Evolutionary conservation across 2,329 filamentous ascomycete species (phyloP).

Genomic region (Aspergillus oerlinghausenensis): DNA sequence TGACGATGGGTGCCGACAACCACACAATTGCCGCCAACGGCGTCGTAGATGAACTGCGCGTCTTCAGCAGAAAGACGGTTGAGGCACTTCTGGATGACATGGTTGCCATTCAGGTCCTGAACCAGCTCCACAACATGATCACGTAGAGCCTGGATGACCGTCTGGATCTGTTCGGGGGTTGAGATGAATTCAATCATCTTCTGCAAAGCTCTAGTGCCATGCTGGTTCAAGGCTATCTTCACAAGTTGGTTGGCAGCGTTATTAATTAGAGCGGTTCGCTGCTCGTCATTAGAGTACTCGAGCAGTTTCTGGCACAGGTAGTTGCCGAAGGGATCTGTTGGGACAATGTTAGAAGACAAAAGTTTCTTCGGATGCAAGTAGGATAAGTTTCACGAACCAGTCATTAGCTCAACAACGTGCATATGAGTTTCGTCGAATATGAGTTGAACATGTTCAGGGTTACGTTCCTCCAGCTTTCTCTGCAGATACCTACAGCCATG

Average conservation of each 20-base stretch:
- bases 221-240: slow-evolving; percentile 91
- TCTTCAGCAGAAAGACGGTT: slow-evolving; percentile 84
- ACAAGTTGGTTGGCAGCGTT: slow-evolving; percentile 86
- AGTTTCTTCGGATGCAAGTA: not conserved
- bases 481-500: slow-evolving; percentile 95
- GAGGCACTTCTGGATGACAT: slow-evolving; percentile 98
- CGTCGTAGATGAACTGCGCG: slow-evolving; percentile 94
- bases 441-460: slow-evolving; percentile 76
- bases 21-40: slow-evolving; percentile 80
- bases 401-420: slow-evolving; percentile 97
- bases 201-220: slow-evolving; percentile 91
- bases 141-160: slow-evolving; percentile 80
- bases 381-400: slow-evolving; percentile 44
- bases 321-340: slow-evolving; percentile 86
- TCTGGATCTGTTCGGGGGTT: slow-evolving; percentile 75
- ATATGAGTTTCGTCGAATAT: slow-evolving; percentile 92
- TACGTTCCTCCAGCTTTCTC: slow-evolving; percentile 91
- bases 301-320: slow-evolving; percentile 98
- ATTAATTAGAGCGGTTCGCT: slow-evolving; percentile 87
- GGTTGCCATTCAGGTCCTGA: slow-evolving; percentile 96
- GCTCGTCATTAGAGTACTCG: slow-evolving; percentile 90
- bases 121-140: slow-evolving; percentile 88
- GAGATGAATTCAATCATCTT: slow-evolving; percentile 99
- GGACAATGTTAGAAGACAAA: slow-evolving; percentile 18
- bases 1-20: slow-evolving; percentile 94